These are phyloP conservation scores for Chernovozyma sophiae-reginae DNA, from an alignment of 1,139 yeast species.

Conservation along the genomic window DNA sequence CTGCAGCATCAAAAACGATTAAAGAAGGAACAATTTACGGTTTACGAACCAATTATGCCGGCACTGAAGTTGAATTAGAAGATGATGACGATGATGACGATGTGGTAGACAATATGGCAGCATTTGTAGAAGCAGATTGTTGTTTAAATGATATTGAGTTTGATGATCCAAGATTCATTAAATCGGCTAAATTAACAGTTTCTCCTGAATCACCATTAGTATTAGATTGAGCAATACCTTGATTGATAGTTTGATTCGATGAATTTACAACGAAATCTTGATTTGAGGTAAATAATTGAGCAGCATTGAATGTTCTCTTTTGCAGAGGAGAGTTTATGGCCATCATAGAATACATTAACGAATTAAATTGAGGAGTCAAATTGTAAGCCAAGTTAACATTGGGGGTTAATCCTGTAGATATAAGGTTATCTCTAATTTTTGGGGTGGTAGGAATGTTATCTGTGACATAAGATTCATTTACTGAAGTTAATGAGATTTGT, in stretches of 20 bases:
- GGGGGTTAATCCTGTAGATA: constrained; percentile 35
- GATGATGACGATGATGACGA: constrained; percentile 9
- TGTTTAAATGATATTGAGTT: neutral
- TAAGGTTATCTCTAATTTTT: constrained; percentile 27
- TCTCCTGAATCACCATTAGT: constrained; percentile 5
- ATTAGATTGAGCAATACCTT: neutral
- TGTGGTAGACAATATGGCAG: constrained; percentile 3
- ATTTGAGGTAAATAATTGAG: constrained; percentile 13
- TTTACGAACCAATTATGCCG: too few relatives aligned
- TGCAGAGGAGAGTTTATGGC: constrained; percentile 32
- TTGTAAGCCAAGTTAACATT: constrained; percentile 22
- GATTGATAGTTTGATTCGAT: constrained; percentile 1
- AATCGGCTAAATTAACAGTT: constrained; percentile 19
- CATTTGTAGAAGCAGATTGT: neutral
- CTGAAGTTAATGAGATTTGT: constrained; percentile 4
- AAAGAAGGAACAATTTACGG: too few relatives aligned
- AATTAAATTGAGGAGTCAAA: constrained; percentile 43
- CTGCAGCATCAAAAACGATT: too few relatives aligned
- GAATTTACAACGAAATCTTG: constrained; percentile 23
- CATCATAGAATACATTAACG: constrained; percentile 41
- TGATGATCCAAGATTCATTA: constrained; percentile 14
- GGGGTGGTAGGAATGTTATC: constrained; percentile 33
- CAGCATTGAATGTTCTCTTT: constrained; percentile 3
- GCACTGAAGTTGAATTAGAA: constrained; percentile 3
- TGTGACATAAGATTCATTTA: constrained; percentile 14